Percentiles rank a stretch among this genome's conserved stretches.
These are phyloP conservation scores for Lactarius pseudohatsudake DNA, from an alignment of 768 basidiomycete genomes.

Conservation along the genomic window DNA sequence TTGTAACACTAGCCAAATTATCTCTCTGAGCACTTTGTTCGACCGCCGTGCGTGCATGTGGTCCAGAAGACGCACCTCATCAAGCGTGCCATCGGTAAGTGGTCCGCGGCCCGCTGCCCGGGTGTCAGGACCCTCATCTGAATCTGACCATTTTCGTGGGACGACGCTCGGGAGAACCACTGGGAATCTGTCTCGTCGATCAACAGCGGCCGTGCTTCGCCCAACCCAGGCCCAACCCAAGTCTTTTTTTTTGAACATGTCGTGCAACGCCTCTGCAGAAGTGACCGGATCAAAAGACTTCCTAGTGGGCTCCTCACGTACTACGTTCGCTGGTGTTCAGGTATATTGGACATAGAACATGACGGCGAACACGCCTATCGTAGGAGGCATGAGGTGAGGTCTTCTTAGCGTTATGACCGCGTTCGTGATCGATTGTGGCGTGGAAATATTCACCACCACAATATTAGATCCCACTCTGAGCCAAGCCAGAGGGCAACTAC, in stretches of 20 bases:
- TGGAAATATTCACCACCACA: neutral
- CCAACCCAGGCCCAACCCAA: neutral
- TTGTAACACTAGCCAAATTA: conserved; percentile 5
- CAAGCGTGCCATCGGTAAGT: conserved; percentile 1
- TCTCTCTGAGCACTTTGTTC: conserved; percentile 11
- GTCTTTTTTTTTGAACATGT: neutral
- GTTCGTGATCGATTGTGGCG: conserved; percentile 26
- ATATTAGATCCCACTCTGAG: conserved; percentile 2
- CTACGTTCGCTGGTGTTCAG: conserved; percentile 2
- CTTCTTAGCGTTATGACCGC: conserved; percentile 5
- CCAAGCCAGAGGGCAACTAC: conserved; percentile 1
- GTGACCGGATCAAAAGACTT: neutral
- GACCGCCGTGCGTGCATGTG: neutral
- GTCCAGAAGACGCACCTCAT: conserved; percentile 1
- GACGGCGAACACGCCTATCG: neutral
- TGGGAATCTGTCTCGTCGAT: conserved; percentile 21
- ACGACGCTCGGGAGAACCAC: conserved; percentile 18
- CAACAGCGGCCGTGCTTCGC: conserved; percentile 12
- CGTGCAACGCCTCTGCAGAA: neutral
- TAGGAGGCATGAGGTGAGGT: conserved; percentile 5
- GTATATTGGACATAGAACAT: neutral
- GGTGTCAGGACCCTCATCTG: conserved; percentile 16
- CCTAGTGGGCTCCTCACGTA: neutral
- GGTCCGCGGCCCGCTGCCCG: conserved; percentile 17
- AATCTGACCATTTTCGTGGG: conserved; percentile 14